Evolutionary conservation across 208 protist genomes (phyloP), one percentile per base, ranked within the genome.

Genomic region (Herpetomonas tarakana): DNA sequence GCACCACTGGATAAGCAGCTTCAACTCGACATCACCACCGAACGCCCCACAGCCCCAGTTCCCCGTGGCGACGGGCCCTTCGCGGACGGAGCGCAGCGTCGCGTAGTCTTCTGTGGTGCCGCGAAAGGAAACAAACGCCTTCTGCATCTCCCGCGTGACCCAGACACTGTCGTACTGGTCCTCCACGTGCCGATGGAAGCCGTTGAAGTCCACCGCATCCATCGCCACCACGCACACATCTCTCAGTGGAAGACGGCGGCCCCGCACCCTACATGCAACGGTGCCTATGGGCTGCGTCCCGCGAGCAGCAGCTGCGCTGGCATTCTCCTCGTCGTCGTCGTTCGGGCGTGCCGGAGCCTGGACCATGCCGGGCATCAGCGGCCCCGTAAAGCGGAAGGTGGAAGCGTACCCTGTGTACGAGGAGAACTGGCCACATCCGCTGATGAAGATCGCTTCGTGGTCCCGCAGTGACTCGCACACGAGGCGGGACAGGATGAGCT

Each of bases 11-110:
- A 96, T 57, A 26, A 97, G 54, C 24, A 86, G 30, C 63, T 97
- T 97, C 59, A 96, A 52, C 41, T 93, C 58, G 22, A 57, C 39
- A 63, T 97, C 78, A 2, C 93, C 91, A 50, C 76, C 62, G 62
- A 97, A 97, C 9, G 88, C 88, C 30, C 92, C 92, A 60, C 93
- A 97, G 41, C 93, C 92, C 92, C 93, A 97, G 55, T 93, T 86
- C 2, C 92, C 92, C 1, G 88, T 96, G 11, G 81, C 80, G 1
- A 94, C 64, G 54, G 74, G 35, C 12, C 76, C 81, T 0, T 27
- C 45, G 19, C 66, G 68, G 12, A 68, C 56, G 1, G 46, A 59
- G 0, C 35, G 21, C 22, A 80, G 51, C 14, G 58, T 50, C 19
- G 65, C 68, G 21, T 62, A 45, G 19, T 52, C 6, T 0, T 31